Evolutionary conservation across 1,284 basidiomycete species (phyloP), one percentile per base, ranked within the genome.

Genomic region (Cryptococcus sp.): DNA sequence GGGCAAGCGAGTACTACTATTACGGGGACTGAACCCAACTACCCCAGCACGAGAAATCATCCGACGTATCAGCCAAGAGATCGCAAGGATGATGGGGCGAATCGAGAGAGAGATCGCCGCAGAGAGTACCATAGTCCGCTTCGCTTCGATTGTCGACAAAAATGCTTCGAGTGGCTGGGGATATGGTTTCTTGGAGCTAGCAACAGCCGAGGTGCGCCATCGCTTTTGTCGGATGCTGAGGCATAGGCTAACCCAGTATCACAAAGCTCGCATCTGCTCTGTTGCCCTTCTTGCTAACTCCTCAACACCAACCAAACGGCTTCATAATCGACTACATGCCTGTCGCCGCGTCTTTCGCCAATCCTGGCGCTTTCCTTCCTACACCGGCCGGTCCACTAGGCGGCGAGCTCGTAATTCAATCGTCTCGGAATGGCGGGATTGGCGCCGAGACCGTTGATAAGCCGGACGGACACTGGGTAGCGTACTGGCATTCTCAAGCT

Each of bases 141-240:
- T 96, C 52, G 83, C 93, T 45, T 82, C 93, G 56, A 87, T 94
- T 75, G 90, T 91, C 74, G 92, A 96, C 78, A 88, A 89, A 70
- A 83, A 84, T 8, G 89, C 89, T 0, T 83, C 88, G 80, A 85
- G 86, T 2, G 91, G 90, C 71, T 93, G 91, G 83, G 90, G 93
- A 16, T 94, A 93, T 74, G 87, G 89, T 0, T 97, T 97, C 72
- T 89, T 94, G 15, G 91, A 96, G 71, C 90, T 95, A 68, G 81
- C 89, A 30, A 90, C 93, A 63, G 77, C 87, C 7, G 85, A 88
- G 82, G 92, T 93, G 77, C 72, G 52, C 49, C 19, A 15, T 42
- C 22, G 13, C 30, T 10, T 8, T 35, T 35, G 10, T 8, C 30
- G 30, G 5, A 13, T 25, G 30, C 13, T 35, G 30, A 10, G 30